Conservation (phyloP, 805 yeast species). For the Blastobotrys americana region DNA sequence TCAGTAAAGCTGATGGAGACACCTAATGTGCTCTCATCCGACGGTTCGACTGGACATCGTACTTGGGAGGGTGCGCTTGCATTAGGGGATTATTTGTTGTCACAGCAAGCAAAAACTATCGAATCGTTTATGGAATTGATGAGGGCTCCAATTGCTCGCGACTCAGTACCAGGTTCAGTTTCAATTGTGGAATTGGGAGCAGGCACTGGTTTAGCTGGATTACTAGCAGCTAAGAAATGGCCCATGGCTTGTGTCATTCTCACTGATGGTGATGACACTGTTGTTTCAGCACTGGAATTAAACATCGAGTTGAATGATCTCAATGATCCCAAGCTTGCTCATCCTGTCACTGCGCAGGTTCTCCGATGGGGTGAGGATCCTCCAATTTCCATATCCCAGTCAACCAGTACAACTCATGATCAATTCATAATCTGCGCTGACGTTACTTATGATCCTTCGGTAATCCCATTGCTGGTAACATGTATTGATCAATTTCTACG, state of each 20-base stretch:
- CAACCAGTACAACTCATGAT: background rate
- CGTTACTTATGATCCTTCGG: slow-evolving; percentile 69
- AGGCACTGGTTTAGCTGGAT: slow-evolving; percentile 79
- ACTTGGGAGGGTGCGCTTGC: slow-evolving; percentile 92
- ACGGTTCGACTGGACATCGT: slow-evolving; percentile 80
- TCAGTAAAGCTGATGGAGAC: slow-evolving; percentile 18
- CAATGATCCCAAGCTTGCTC: background rate
- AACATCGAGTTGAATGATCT: slow-evolving; percentile 42
- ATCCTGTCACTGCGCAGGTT: slow-evolving; percentile 10
- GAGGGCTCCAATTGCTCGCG: slow-evolving; percentile 5
- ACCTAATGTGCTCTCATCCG: slow-evolving; percentile 23
- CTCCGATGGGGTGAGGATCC: slow-evolving; percentile 22
- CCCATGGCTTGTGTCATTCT: slow-evolving; percentile 33
- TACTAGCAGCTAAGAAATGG: slow-evolving; percentile 28
- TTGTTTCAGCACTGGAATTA: slow-evolving; percentile 41
- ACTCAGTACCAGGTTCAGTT: background rate
- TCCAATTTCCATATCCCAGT: slow-evolving; percentile 16
- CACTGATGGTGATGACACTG: slow-evolving; percentile 62
- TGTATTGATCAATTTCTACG: slow-evolving; percentile 33
- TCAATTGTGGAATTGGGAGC: slow-evolving; percentile 68
- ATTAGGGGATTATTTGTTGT: slow-evolving; percentile 45
- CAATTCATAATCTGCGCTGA: slow-evolving; percentile 70
- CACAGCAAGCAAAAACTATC: no score
- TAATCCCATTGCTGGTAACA: slow-evolving; percentile 48
- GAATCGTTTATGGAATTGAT: no score